A percentile compares a stretch with the other conserved stretches of the same genome.
Evolutionary conservation across 768 basidiomycete genomes (phyloP).

Genomic region (Austroboletus festivus): DNA sequence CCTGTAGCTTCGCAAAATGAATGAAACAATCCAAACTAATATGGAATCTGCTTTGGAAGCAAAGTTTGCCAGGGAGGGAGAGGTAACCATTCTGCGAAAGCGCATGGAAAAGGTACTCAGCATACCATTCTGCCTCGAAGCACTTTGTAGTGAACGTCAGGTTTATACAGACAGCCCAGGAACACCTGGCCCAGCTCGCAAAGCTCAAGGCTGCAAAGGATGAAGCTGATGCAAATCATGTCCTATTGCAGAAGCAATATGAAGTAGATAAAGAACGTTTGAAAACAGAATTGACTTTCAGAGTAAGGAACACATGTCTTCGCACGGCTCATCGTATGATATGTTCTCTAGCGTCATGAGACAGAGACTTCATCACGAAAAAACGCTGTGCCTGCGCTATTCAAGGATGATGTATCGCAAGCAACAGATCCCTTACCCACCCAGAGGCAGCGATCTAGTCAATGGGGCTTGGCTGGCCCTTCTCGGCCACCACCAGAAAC

Average conservation of each 20-base stretch:
- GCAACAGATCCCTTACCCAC: constrained; percentile 40
- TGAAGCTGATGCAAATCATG: constrained; percentile 54
- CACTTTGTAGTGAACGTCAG: background rate
- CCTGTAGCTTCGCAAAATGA: constrained; percentile 49
- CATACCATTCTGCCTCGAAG: background rate
- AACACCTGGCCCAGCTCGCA: constrained; percentile 54
- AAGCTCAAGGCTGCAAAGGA: constrained; percentile 59
- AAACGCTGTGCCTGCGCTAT: constrained; percentile 43
- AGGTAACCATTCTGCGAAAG: constrained; percentile 63
- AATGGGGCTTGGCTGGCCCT: constrained; percentile 24
- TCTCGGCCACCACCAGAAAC: constrained; percentile 34
- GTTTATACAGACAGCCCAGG: constrained; percentile 48
- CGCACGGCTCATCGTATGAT: constrained; percentile 11
- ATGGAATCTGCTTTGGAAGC: constrained; percentile 48
- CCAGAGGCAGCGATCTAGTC: constrained; percentile 39
- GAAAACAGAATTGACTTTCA: constrained; percentile 67
- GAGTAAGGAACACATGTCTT: constrained; percentile 40
- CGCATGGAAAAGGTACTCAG: constrained; percentile 60
- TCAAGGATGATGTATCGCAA: constrained; percentile 42
- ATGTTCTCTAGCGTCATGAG: constrained; percentile 58
- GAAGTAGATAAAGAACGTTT: constrained; percentile 68
- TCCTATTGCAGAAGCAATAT: constrained; percentile 55
- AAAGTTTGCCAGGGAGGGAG: constrained; percentile 63
- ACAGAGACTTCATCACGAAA: constrained; percentile 55
- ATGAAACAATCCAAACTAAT: constrained; percentile 43